These are phyloP conservation scores for Kodamaea restingae DNA, from an alignment of 805 yeast genomes.

Conservation along the genomic window DNA sequence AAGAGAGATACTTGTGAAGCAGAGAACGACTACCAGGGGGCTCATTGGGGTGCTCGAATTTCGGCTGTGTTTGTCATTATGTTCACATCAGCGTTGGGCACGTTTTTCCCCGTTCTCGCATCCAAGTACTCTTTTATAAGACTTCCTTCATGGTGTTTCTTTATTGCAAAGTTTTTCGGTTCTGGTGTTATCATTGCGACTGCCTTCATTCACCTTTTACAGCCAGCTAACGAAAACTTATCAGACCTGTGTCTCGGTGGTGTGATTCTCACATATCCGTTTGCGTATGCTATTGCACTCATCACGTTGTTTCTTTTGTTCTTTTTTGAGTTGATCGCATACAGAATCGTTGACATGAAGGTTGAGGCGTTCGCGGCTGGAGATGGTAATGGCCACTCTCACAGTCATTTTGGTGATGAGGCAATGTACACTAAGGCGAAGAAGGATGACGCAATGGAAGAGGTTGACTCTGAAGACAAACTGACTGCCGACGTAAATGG, in stretches of 20 bases:
- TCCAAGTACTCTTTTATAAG: constrained; percentile 55
- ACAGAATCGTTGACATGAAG: constrained; percentile 41
- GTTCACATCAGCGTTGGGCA: constrained; percentile 49
- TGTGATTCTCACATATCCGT: constrained; percentile 48
- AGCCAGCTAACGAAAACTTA: constrained; percentile 63
- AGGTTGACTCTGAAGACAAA: constrained; percentile 11
- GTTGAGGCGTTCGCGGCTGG: constrained; percentile 16
- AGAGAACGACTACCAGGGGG: constrained; percentile 44
- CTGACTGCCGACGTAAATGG: constrained; percentile 12
- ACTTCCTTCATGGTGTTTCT: constrained; percentile 60
- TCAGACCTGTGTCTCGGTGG: constrained; percentile 59
- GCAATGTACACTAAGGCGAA: constrained; percentile 26
- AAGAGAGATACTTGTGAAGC: constrained; percentile 36
- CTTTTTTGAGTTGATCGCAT: constrained; percentile 48
- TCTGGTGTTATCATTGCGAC: constrained; percentile 83
- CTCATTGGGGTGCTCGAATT: constrained; percentile 45
- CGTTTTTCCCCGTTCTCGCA: constrained; percentile 60
- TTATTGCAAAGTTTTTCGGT: constrained; percentile 71
- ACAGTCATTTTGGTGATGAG: constrained; percentile 48
- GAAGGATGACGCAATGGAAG: constrained; percentile 14
- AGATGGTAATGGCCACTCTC: constrained; percentile 20
- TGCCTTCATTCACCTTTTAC: constrained; percentile 69
- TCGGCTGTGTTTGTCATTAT: constrained; percentile 62
- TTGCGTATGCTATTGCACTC: constrained; percentile 52
- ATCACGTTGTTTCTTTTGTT: constrained; percentile 51